A percentile compares a stretch with the other conserved stretches of the same genome.
Conservation (phyloP, 371 early-diverging fungal species). For the Actinomortierella ambigua region DNA sequence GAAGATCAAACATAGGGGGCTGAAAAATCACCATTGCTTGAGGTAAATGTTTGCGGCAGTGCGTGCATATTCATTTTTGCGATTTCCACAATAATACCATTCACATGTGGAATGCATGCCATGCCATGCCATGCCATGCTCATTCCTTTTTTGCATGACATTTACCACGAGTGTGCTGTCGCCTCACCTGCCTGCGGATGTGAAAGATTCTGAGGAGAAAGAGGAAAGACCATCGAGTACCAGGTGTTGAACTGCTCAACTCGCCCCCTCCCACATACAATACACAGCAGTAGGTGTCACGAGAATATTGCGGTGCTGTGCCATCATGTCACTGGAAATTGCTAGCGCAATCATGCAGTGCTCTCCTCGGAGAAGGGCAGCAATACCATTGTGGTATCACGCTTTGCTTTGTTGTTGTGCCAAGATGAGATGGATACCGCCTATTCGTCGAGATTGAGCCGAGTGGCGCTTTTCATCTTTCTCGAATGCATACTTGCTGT, state of each 20-base stretch:
- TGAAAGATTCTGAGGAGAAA: too few relatives aligned
- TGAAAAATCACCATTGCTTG: constrained; percentile 19
- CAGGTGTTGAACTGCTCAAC: constrained; percentile 9
- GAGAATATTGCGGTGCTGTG: neutral
- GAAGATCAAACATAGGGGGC: constrained; percentile 17
- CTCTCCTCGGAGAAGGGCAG: too few relatives aligned
- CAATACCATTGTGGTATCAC: too few relatives aligned
- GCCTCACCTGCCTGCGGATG: too few relatives aligned
- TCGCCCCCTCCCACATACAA: neutral
- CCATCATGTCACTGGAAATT: neutral
- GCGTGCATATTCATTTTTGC: neutral
- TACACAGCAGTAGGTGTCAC: constrained; percentile 3
- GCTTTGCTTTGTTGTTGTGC: too few relatives aligned
- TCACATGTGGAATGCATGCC: neutral
- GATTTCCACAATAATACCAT: neutral
- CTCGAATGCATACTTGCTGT: too few relatives aligned
- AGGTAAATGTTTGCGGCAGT: neutral
- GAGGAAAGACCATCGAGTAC: constrained; percentile 13
- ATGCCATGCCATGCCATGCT: neutral
- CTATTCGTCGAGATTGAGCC: too few relatives aligned
- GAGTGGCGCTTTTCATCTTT: too few relatives aligned
- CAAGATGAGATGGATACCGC: too few relatives aligned
- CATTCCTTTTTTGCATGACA: neutral
- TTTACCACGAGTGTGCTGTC: neutral
- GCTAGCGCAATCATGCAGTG: neutral